These are phyloP conservation scores for Pulchroboletus neoregius DNA, from an alignment of 1,284 basidiomycete species.

Conservation along the genomic window DNA sequence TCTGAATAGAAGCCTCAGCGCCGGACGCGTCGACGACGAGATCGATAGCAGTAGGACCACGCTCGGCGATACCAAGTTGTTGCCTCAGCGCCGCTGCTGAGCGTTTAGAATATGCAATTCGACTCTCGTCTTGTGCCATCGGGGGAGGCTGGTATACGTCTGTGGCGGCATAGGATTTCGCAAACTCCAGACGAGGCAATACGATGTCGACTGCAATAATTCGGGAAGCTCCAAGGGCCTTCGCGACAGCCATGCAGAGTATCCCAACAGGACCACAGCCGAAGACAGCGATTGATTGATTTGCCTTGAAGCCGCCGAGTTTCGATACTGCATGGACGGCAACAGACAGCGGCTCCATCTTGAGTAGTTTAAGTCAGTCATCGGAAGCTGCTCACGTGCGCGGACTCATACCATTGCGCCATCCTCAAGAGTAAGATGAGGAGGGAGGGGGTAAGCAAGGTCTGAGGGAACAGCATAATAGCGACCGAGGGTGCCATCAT, in stretches of 20 bases:
- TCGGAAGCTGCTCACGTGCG: background rate
- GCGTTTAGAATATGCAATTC: conserved; percentile 63
- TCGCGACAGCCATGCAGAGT: conserved; percentile 89
- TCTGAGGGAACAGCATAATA: conserved; percentile 78
- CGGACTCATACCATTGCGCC: conserved; percentile 66
- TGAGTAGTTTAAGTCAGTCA: conserved; percentile 6
- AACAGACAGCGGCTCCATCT: conserved; percentile 95
- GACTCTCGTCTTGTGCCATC: conserved; percentile 61
- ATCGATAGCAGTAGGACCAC: conserved; percentile 59
- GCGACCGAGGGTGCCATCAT: conserved; percentile 82
- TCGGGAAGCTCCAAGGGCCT: conserved; percentile 78
- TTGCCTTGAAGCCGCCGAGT: conserved; percentile 69
- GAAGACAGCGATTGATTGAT: conserved; percentile 76
- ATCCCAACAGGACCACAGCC: conserved; percentile 93
- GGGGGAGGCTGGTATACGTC: conserved; percentile 72
- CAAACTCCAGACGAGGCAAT: conserved; percentile 79
- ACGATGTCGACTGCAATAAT: conserved; percentile 88
- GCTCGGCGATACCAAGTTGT: conserved; percentile 55
- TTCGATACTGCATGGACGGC: conserved; percentile 85
- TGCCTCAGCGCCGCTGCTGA: conserved; percentile 61
- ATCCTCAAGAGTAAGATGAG: conserved; percentile 73
- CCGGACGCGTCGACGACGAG: conserved; percentile 84
- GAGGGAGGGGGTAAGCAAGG: conserved; percentile 70
- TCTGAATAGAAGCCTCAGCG: conserved; percentile 83
- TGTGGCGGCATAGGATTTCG: conserved; percentile 84